These are phyloP conservation scores for Climacium dendroides DNA, from an alignment of 225 moss, liverwort and hornwort species.

Conservation along the genomic window DNA sequence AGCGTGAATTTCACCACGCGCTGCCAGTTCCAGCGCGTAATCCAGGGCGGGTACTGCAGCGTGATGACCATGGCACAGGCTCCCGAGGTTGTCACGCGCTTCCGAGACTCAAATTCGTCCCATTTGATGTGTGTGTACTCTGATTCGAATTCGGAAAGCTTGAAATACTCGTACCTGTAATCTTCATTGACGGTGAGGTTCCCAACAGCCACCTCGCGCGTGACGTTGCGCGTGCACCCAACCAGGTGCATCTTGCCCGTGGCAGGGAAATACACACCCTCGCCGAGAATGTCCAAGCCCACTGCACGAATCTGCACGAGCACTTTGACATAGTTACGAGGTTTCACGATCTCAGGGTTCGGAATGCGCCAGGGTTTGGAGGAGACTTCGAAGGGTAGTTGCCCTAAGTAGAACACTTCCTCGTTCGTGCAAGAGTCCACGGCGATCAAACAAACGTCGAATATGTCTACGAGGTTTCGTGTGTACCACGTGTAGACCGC, in stretches of 20 bases:
- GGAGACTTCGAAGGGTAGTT: background rate
- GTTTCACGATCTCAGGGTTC: background rate
- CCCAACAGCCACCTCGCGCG: background rate
- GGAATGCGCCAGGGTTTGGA: background rate
- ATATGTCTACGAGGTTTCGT: background rate
- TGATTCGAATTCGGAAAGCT: background rate
- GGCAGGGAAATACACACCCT: background rate
- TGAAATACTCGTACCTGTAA: background rate
- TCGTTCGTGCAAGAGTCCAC: background rate
- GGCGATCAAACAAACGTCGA: background rate
- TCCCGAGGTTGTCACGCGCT: background rate
- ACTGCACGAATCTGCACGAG: background rate
- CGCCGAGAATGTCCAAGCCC: background rate
- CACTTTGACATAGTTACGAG: background rate
- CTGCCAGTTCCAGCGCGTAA: background rate
- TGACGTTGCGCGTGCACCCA: background rate
- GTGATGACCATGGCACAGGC: background rate
- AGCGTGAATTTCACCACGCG: background rate
- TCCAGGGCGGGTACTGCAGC: background rate
- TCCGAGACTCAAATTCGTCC: fast-evolving
- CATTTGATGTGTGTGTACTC: background rate
- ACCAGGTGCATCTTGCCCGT: background rate
- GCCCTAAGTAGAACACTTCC: no score
- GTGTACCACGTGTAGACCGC: background rate
- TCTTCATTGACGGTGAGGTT: background rate